These are phyloP conservation scores for Pugionium cornutum DNA, from an alignment of 345 rosid species.

Conservation along the genomic window DNA sequence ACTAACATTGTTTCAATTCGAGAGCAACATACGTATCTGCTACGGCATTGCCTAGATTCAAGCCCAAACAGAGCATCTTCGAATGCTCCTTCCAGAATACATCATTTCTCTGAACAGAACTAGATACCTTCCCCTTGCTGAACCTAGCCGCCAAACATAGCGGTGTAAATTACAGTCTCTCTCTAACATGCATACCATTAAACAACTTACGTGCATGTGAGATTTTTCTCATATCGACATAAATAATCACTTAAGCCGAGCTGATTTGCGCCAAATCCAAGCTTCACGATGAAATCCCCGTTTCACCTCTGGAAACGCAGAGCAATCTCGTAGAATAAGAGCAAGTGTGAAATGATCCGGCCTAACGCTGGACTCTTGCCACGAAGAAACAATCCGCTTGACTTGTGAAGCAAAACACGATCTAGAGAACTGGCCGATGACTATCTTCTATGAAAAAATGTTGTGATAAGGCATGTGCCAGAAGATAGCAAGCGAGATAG, in stretches of 20 bases:
- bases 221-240: slow-evolving; percentile 41
- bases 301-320: slow-evolving; percentile 4
- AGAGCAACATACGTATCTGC: slow-evolving; percentile 53
- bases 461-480: slow-evolving; percentile 61
- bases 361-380: slow-evolving; percentile 38
- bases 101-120: slow-evolving; percentile 51
- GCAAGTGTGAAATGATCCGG: slow-evolving; percentile 67
- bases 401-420: slow-evolving; percentile 43
- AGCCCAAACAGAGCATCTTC: slow-evolving; percentile 47
- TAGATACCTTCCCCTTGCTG: slow-evolving; percentile 56
- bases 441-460: slow-evolving; percentile 68
- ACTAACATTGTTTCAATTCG: slow-evolving; percentile 54
- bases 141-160: slow-evolving; percentile 67
- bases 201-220: slow-evolving; percentile 48
- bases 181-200: slow-evolving; percentile 53
- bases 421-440: slow-evolving; percentile 63
- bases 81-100: slow-evolving; percentile 49
- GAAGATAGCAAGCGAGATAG: slow-evolving; percentile 54
- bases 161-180: slow-evolving; percentile 56
- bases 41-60: slow-evolving; percentile 60
- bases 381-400: slow-evolving; percentile 50
- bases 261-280: slow-evolving; percentile 48
- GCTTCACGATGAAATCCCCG: slow-evolving; percentile 46
- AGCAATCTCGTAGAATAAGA: slow-evolving; percentile 55
- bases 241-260: slow-evolving; percentile 54